Percentiles rank a stretch among this genome's conserved stretches.
Conservation (phyloP, 345 rosid genomes). For the Salix purpurea region DNA sequence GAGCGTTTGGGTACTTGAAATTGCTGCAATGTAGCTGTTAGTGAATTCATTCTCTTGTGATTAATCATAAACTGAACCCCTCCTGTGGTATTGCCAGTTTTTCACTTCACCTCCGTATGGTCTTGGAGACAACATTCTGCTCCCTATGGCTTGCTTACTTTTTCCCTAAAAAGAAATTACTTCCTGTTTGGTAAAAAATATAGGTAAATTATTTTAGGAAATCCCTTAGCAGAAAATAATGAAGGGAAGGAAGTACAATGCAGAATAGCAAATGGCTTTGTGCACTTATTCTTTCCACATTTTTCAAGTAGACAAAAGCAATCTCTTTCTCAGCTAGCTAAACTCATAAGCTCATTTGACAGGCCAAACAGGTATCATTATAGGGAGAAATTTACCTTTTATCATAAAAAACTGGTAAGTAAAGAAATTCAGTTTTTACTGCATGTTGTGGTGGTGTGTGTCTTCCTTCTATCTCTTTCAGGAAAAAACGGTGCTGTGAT, state of each 20-base stretch:
- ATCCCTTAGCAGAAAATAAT: not conserved
- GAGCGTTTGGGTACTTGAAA: conserved; percentile 17
- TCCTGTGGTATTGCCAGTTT: not conserved
- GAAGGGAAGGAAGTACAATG: not conserved
- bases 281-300: not conserved
- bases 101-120: not conserved
- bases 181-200: not conserved
- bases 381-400: not conserved
- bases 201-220: not conserved
- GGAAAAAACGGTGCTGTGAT: not conserved
- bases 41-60: not conserved
- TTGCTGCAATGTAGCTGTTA: not conserved
- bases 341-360: not conserved
- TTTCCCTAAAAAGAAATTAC: not conserved
- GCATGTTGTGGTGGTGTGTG: not conserved
- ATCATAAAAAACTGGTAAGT: not conserved
- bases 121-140: not conserved
- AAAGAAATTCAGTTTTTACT: not conserved
- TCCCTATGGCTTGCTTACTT: not conserved
- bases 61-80: not conserved
- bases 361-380: not conserved
- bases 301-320: not conserved
- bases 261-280: not conserved
- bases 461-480: not conserved
- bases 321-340: not conserved